These are phyloP conservation scores for Acrocalymma vagum DNA, from an alignment of 2,329 filamentous ascomycete genomes.

Conservation along the genomic window DNA sequence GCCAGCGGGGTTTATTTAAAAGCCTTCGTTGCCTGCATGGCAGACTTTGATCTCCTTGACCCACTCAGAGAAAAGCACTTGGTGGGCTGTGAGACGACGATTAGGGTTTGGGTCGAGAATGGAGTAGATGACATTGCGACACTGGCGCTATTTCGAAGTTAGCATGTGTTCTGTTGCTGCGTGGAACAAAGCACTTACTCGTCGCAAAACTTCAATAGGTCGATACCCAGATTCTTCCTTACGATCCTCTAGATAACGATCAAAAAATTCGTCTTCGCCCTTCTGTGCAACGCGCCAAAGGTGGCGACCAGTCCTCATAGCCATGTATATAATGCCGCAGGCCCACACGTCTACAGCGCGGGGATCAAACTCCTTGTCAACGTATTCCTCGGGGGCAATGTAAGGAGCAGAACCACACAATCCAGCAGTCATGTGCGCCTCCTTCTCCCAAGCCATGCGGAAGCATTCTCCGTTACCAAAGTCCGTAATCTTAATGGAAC, in stretches of 20 bases:
- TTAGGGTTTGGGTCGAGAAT: conserved; percentile 94
- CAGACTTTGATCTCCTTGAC: conserved; percentile 97
- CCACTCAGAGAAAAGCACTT: conserved; percentile 98
- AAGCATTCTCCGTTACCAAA: conserved; percentile 99
- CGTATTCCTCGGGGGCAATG: conserved; percentile 96
- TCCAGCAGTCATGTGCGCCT: conserved; percentile 97
- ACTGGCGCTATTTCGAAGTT: conserved; percentile 74
- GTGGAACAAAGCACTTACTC: conserved; percentile 68
- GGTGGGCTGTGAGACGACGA: conserved; percentile 91
- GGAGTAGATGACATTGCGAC: conserved; percentile 98
- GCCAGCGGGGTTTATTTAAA: conserved; percentile 65
- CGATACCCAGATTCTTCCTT: conserved; percentile 95
- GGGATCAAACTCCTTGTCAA: conserved; percentile 94
- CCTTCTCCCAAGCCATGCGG: conserved; percentile 99
- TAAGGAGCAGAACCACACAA: conserved; percentile 97
- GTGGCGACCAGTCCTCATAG: conserved; percentile 95
- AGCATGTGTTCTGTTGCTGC: conserved; percentile 10
- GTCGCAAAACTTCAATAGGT: conserved; percentile 92
- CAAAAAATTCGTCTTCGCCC: conserved; percentile 97
- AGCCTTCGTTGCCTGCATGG: conserved; percentile 94
- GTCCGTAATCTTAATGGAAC: conserved; percentile 95
- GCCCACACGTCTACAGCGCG: conserved; percentile 99
- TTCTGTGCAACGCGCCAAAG: conserved; percentile 97
- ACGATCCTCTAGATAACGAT: conserved; percentile 89
- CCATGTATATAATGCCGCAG: conserved; percentile 99